A percentile compares a stretch with the other conserved stretches of the same genome.
These are phyloP conservation scores for Scheffersomyces lignicola DNA, from an alignment of 1,139 yeast species.

Conservation along the genomic window DNA sequence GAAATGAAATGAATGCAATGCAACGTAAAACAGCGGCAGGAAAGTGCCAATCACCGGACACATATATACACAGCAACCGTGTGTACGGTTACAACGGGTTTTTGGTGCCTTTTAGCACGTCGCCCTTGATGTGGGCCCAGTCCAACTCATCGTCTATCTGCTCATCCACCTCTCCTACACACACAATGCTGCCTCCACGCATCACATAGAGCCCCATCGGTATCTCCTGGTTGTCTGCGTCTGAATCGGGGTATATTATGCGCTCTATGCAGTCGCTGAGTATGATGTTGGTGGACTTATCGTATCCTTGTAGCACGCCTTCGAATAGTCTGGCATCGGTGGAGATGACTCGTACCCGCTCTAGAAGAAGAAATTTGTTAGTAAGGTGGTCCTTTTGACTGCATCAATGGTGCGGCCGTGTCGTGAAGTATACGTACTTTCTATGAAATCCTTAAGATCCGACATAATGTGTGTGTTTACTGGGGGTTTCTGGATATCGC, in stretches of 20 bases:
- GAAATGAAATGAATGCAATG: too few species aligned
- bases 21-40: background rate
- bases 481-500: too few species aligned
- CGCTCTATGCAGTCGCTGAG: conserved; percentile 62
- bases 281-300: conserved; percentile 74
- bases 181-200: conserved; percentile 81
- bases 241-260: conserved; percentile 43
- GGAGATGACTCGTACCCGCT: conserved; percentile 71
- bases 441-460: conserved; percentile 35
- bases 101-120: conserved; percentile 39
- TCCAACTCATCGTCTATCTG: conserved; percentile 49
- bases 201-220: conserved; percentile 64
- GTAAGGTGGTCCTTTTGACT: conserved; percentile 15
- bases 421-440: conserved; percentile 33
- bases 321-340: conserved; percentile 75
- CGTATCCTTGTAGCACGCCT: conserved; percentile 80
- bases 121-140: conserved; percentile 54
- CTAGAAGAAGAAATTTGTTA: conserved; percentile 29
- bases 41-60: background rate
- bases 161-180: conserved; percentile 70
- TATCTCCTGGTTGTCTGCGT: conserved; percentile 50
- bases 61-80: background rate
- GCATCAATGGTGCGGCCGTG: too few species aligned
- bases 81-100: conserved; percentile 35
- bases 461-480: conserved; percentile 29